Evolutionary conservation across 208 protist genomes (phyloP).

Genomic region (Leishmania martiniquensis): DNA sequence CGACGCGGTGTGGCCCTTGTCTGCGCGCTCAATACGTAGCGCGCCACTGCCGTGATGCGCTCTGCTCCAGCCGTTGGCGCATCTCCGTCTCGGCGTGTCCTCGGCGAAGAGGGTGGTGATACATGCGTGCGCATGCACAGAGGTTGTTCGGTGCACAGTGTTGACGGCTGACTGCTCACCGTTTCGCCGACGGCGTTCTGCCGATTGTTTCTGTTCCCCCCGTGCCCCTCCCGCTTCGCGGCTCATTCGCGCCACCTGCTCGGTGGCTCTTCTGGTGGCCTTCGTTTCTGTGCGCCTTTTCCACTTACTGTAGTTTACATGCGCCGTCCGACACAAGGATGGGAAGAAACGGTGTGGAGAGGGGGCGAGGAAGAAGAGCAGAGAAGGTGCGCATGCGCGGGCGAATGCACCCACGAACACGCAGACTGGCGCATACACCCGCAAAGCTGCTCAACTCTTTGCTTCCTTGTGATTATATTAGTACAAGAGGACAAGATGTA

Average conservation of each 20-base stretch:
- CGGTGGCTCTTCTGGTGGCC: not conserved
- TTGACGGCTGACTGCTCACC: not conserved
- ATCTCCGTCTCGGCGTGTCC: not conserved
- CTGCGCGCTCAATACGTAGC: slow-evolving; percentile 75
- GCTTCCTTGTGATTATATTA: not conserved
- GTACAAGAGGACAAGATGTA: too few relatives aligned
- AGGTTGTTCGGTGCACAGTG: not conserved
- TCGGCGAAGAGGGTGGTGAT: not conserved
- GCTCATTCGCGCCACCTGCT: not conserved
- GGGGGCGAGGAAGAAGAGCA: too few relatives aligned
- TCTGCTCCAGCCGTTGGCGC: not conserved
- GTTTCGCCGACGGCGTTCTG: not conserved
- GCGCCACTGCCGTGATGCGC: not conserved
- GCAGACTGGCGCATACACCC: not conserved
- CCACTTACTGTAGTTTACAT: too few relatives aligned
- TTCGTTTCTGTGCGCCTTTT: not conserved
- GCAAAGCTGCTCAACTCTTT: not conserved
- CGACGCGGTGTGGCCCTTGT: slow-evolving; percentile 93
- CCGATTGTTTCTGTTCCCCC: not conserved
- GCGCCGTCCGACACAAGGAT: too few relatives aligned
- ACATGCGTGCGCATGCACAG: not conserved
- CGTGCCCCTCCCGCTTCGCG: not conserved
- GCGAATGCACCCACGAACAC: not conserved
- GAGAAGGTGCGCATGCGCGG: not conserved
- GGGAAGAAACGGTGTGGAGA: too few relatives aligned